Conservation (phyloP, 2,329 filamentous ascomycete genomes). For the Metarhizium guizhouense region DNA sequence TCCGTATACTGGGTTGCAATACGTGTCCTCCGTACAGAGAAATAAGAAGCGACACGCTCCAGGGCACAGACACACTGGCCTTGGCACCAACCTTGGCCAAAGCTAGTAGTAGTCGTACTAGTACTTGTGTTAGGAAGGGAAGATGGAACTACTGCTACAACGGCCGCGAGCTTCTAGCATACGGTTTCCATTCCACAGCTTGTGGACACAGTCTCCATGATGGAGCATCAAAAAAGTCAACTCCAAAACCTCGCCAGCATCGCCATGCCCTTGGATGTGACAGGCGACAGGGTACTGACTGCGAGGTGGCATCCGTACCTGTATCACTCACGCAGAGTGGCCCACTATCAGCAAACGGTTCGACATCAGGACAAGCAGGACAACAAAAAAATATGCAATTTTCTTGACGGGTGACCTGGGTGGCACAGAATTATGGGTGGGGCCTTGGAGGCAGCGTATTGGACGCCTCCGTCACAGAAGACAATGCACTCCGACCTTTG, state of each 20-base stretch:
- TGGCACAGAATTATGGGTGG: not conserved
- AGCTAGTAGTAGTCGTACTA: not conserved
- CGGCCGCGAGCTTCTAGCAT: not conserved
- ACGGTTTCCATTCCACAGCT: not conserved
- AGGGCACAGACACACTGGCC: not conserved
- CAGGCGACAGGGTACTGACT: not conserved
- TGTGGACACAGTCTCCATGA: no score
- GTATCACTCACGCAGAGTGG: slow-evolving; percentile 1
- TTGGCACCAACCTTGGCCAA: not conserved
- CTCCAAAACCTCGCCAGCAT: not conserved
- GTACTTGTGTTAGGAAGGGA: not conserved
- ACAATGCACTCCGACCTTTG: not conserved
- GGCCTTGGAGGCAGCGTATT: slow-evolving; percentile 4
- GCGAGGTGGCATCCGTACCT: slow-evolving; percentile 4
- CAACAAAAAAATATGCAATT: not conserved
- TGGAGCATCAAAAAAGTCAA: no score
- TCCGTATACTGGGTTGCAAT: not conserved
- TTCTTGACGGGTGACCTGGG: not conserved
- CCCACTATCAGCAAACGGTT: not conserved
- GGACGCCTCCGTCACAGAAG: slow-evolving; percentile 10
- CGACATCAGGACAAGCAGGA: not conserved
- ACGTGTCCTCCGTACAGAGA: no score
- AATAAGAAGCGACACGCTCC: no score
- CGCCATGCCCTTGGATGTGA: not conserved
- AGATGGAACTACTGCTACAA: not conserved